Conservation (phyloP, 192 early-diverging fungal species). For the Piromyces finnis region DNA sequence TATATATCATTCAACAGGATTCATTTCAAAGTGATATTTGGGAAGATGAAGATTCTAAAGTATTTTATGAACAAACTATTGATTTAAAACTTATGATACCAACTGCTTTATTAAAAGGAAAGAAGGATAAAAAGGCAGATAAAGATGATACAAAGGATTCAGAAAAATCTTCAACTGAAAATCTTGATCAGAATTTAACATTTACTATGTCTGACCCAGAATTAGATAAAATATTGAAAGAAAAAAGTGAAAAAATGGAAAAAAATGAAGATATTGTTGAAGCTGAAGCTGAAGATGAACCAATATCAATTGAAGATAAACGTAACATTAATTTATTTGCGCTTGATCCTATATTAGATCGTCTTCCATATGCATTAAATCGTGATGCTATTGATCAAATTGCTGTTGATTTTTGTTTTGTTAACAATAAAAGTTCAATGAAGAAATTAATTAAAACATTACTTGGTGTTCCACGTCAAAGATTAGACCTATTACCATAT, state of each 20-base stretch:
- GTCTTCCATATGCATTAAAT: conserved; percentile 57
- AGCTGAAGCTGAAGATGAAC: neutral
- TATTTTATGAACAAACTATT: conserved; percentile 75
- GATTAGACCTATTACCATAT: conserved; percentile 74
- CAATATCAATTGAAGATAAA: neutral
- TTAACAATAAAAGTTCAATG: conserved; percentile 64
- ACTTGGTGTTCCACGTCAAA: conserved; percentile 55
- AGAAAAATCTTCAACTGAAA: neutral
- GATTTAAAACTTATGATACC: conserved; percentile 70
- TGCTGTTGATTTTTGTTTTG: conserved; percentile 82
- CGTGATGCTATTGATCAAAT: conserved; percentile 72
- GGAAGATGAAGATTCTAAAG: conserved; percentile 84
- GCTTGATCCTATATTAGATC: conserved; percentile 49
- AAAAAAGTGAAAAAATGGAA: neutral
- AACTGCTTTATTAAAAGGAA: neutral
- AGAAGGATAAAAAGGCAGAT: neutral
- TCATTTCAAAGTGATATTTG: conserved; percentile 32
- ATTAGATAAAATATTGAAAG: neutral
- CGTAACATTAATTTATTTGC: neutral
- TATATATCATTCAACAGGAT: neutral
- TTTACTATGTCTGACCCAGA: neutral
- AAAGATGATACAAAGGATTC: neutral
- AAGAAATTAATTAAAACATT: conserved; percentile 60
- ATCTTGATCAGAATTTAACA: neutral
- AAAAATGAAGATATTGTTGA: neutral